Evolutionary conservation across 2,329 filamentous ascomycete species (phyloP).

Genomic region (Aureobasidium sp.): DNA sequence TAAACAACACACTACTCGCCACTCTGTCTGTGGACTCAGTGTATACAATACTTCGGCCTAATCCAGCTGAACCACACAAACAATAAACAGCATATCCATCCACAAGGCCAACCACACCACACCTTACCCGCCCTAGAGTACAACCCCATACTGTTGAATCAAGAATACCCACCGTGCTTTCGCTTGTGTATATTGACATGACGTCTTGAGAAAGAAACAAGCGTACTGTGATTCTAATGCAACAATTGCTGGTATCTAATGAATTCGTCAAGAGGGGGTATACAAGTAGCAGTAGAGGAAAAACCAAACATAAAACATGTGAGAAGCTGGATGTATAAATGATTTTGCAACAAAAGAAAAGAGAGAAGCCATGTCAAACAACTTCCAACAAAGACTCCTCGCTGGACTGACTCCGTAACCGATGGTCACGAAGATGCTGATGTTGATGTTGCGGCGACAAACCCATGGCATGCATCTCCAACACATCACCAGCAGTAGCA

Average conservation of each 20-base stretch:
- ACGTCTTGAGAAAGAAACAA: no score
- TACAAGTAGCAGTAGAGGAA: neutral
- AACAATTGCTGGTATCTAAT: no score
- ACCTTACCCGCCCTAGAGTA: no score
- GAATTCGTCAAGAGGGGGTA: neutral
- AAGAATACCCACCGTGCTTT: no score
- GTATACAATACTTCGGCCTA: no score
- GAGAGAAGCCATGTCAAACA: neutral
- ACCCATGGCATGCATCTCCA: neutral
- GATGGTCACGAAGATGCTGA: neutral
- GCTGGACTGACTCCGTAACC: neutral
- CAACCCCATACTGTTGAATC: no score
- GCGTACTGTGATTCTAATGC: no score
- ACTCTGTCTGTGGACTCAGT: no score
- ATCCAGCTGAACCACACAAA: no score
- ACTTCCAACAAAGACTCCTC: constrained; percentile 5
- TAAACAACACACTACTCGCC: no score
- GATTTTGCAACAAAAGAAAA: neutral
- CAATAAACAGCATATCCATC: neutral
- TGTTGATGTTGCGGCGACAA: neutral
- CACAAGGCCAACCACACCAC: neutral
- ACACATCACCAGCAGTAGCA: neutral
- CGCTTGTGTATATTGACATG: no score
- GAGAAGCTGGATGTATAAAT: neutral
- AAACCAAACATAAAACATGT: neutral